A percentile compares a stretch with the other conserved stretches of the same genome.
Conservation (phyloP, 805 yeast genomes). For the Komagataella kurtzmanii region DNA sequence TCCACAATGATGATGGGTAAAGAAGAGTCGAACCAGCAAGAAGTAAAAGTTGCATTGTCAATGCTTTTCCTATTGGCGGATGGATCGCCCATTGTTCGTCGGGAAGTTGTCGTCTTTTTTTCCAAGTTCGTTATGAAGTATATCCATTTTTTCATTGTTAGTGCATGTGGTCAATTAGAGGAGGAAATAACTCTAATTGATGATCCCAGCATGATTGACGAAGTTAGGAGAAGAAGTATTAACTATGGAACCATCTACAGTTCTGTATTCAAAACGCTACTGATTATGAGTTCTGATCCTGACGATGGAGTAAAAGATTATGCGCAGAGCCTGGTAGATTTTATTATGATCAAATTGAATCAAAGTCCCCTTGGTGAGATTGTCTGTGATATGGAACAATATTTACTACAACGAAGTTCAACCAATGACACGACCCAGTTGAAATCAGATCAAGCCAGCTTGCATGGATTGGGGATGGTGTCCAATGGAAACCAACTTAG, state of each 20-base stretch:
- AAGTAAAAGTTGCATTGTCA: slow-evolving; percentile 54
- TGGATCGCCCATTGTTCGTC: slow-evolving; percentile 80
- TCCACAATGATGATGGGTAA: slow-evolving; percentile 7
- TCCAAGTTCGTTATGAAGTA: slow-evolving; percentile 63
- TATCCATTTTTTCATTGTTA: slow-evolving; percentile 63
- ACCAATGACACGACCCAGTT: slow-evolving; percentile 1
- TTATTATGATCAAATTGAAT: slow-evolving; percentile 47
- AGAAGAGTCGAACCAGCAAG: slow-evolving; percentile 48
- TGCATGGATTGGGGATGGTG: not conserved
- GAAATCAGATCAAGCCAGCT: not conserved
- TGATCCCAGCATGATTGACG: slow-evolving; percentile 46
- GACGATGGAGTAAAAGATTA: slow-evolving; percentile 63
- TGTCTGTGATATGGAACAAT: slow-evolving; percentile 53
- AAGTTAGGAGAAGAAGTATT: slow-evolving; percentile 52
- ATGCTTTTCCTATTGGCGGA: slow-evolving; percentile 63
- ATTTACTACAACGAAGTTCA: slow-evolving; percentile 35
- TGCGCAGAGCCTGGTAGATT: slow-evolving; percentile 68
- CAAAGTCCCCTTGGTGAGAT: slow-evolving; percentile 54
- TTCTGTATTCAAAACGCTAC: slow-evolving; percentile 76
- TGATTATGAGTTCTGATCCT: slow-evolving; percentile 79
- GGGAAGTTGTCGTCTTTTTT: slow-evolving; percentile 69
- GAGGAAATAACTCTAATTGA: slow-evolving; percentile 63
- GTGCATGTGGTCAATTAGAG: slow-evolving; percentile 75
- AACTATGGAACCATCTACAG: slow-evolving; percentile 82
- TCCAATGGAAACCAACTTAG: not conserved